A percentile compares a stretch with the other conserved stretches of the same genome.
Conservation (phyloP, 768 basidiomycete genomes). For the Kwoniella dejecticola region DNA sequence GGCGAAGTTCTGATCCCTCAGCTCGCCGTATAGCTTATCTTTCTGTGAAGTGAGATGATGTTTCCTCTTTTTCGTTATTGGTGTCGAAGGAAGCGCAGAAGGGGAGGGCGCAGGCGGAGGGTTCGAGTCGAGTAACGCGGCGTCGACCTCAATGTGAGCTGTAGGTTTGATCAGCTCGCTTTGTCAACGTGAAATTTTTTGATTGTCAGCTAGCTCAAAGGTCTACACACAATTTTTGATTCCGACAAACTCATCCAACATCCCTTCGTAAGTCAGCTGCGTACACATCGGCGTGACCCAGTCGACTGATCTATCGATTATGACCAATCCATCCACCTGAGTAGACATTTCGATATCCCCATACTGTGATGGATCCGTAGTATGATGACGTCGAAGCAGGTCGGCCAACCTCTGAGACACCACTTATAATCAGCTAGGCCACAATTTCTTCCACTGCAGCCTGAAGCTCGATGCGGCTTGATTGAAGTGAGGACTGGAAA, state of each 20-base stretch:
- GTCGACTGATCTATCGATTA: constrained; percentile 86
- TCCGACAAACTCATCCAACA: constrained; percentile 87
- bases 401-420: constrained; percentile 68
- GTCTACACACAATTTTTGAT: constrained; percentile 78
- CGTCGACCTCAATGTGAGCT: constrained; percentile 59
- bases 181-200: not conserved
- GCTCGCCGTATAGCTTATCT: constrained; percentile 77
- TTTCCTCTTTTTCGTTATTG: constrained; percentile 75
- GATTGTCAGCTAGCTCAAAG: not conserved
- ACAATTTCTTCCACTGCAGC: too few relatives aligned
- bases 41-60: constrained; percentile 75
- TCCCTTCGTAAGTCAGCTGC: constrained; percentile 93
- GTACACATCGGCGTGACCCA: constrained; percentile 95
- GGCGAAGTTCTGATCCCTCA: constrained; percentile 90
- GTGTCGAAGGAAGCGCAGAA: constrained; percentile 33
- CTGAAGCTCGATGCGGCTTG: not conserved
- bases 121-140: constrained; percentile 48
- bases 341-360: constrained; percentile 46
- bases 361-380: constrained; percentile 39
- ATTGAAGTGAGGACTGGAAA: not conserved
- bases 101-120: constrained; percentile 30
- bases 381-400: constrained; percentile 64
- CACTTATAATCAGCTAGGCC: not conserved
- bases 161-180: not conserved
- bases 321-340: constrained; percentile 76